Percentiles rank a stretch among this genome's conserved stretches.
phyloP scores from a whole-genome alignment of 345 rosid genomes.

The Murraya paniculata region DNA sequence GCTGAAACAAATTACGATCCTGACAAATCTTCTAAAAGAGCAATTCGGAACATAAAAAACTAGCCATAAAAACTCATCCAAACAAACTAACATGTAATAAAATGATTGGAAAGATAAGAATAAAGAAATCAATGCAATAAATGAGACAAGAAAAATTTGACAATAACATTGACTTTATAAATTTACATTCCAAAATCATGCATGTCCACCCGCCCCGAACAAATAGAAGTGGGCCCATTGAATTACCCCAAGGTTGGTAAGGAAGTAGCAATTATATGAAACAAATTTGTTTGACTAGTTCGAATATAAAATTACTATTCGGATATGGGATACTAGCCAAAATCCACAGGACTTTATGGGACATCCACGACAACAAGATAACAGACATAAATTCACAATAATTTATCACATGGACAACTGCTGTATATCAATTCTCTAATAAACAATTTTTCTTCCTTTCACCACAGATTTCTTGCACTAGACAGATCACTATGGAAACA shows the following conservation, averaged over 20 bases:
- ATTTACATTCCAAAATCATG: too few species aligned
- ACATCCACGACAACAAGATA: neutral
- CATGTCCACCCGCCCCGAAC: too few species aligned
- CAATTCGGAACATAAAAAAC: neutral
- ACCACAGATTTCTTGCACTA: neutral
- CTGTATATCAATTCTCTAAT: neutral
- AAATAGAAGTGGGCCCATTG: too few species aligned
- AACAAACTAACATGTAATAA: neutral
- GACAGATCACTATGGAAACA: neutral
- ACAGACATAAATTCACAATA: neutral
- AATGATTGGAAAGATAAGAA: neutral
- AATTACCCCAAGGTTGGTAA: too few species aligned
- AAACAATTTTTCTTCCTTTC: neutral
- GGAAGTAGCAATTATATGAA: too few species aligned
- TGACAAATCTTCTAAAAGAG: neutral
- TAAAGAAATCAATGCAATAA: neutral
- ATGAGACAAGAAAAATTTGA: neutral
- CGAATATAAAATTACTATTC: neutral
- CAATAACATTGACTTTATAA: neutral
- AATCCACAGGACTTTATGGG: neutral
- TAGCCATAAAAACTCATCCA: neutral
- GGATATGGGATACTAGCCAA: neutral
- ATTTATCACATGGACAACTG: neutral
- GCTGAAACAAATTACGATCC: neutral
- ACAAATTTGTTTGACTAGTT: too few species aligned